Base-by-base conservation (phyloP, 805 yeast genomes). In the Helenozyma baotianmanensis region DNA sequence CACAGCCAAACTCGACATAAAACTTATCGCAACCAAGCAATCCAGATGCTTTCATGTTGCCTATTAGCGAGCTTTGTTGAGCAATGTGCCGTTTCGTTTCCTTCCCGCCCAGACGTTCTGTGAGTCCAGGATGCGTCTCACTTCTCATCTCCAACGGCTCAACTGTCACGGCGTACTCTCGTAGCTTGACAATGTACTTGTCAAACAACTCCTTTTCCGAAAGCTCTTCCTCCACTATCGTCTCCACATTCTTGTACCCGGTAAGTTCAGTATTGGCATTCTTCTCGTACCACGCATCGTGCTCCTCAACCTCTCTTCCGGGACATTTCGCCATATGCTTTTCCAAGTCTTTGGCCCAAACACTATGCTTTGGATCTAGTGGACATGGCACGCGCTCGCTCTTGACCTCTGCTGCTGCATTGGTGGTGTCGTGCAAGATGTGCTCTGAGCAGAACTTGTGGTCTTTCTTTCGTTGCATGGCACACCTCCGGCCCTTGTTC, bases 1-100 rank as follows among this genome's bases (percentile, higher is more conserved):
- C 97, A 54, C 95, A 84, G 1, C 97, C 97, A 64, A 86, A 87
- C 56, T 88, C 97, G 18, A 82, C 53, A 50, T 76, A 75, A 31
- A 66, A 58, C 23, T 40, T 38, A 13, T 53, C 35, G 2, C 53
- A 25, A 1, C 56, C 53, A 23, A 81, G 58, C 6, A 80, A 50
- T 0, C 51, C 51, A 11, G 55, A 42, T 4, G 57, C 52, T 15
- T 69, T 63, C 47, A 88, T 54, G 40, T 82, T 82, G 2, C 84
- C 87, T 11, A 84, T 81, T 37, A 88, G 54, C 2, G 94, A 82
- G 0, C 88, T 71, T 54, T 88, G 97, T 53, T 88, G 97, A 3
- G 70, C 52, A 1, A 90, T 82, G 59, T 88, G 96, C 49, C 87
- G 87, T 40, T 69, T 73, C 53, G 78, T 77, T 14, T 62, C 63